A percentile compares a stretch with the other conserved stretches of the same genome.
These are phyloP conservation scores for Amanita rimosa DNA, from an alignment of 768 basidiomycete species.

Conservation along the genomic window DNA sequence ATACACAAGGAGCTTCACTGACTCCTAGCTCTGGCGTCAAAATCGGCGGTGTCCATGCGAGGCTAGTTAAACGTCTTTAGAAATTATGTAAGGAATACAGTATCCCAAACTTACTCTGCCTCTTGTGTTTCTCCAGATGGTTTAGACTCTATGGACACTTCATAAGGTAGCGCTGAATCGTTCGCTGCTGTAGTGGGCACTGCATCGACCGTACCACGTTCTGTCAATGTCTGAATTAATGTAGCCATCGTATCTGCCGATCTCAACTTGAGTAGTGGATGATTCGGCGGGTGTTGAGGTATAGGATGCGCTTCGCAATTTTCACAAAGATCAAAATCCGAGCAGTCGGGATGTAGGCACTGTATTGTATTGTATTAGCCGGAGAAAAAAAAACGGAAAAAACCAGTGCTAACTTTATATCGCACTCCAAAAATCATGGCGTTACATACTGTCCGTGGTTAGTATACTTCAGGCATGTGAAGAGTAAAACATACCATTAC, in stretches of 20 bases:
- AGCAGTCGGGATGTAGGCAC: slow-evolving; percentile 74
- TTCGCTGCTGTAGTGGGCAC: background rate
- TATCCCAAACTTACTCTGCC: background rate
- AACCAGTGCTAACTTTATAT: slow-evolving; percentile 48
- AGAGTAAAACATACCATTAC: slow-evolving; percentile 33
- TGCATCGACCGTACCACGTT: background rate
- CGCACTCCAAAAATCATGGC: slow-evolving; percentile 48
- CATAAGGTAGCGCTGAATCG: too few relatives aligned
- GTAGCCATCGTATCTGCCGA: slow-evolving; percentile 26
- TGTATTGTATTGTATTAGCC: slow-evolving; percentile 20
- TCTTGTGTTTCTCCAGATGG: too few relatives aligned
- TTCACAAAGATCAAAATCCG: slow-evolving; percentile 74
- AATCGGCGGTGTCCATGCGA: background rate
- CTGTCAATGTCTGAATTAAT: background rate
- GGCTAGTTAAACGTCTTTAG: too few relatives aligned
- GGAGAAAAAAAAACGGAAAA: slow-evolving; percentile 4
- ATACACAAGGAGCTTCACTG: background rate
- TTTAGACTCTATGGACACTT: too few relatives aligned
- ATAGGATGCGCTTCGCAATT: slow-evolving; percentile 76
- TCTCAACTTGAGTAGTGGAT: slow-evolving; percentile 70
- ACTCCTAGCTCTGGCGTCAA: background rate
- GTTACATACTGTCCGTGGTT: slow-evolving; percentile 26
- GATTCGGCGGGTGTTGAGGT: slow-evolving; percentile 55
- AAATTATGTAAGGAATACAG: background rate
- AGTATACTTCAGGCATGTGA: background rate